Conservation (phyloP, 2,329 filamentous ascomycete species). For the Berkeleyomyces basicola region DNA sequence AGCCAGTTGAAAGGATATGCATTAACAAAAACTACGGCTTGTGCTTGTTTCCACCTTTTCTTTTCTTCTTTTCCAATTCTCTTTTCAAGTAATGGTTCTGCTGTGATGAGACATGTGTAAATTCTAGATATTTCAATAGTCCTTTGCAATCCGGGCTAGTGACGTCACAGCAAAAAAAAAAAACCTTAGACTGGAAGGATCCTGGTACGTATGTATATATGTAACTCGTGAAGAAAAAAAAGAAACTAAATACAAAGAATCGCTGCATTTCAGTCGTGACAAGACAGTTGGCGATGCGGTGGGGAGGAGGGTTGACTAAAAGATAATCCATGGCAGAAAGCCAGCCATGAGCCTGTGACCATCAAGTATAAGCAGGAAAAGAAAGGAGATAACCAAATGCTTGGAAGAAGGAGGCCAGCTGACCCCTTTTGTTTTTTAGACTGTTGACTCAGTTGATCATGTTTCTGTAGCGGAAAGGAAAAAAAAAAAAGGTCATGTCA, state of each 20-base stretch:
- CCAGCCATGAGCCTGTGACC: background rate
- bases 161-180: background rate
- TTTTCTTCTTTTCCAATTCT: background rate
- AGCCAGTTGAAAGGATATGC: background rate
- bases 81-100: background rate
- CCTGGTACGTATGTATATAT: background rate
- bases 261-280: background rate
- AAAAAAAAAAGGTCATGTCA: background rate
- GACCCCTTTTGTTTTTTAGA: background rate
- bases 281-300: background rate
- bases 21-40: background rate
- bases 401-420: background rate
- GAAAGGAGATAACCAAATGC: background rate
- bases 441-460: constrained; percentile 18
- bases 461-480: constrained; percentile 18
- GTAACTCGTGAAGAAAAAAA: background rate
- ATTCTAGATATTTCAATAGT: background rate
- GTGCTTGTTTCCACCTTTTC: background rate
- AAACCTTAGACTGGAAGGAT: background rate
- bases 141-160: background rate
- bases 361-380: background rate
- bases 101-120: background rate
- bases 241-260: background rate
- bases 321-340: background rate
- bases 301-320: background rate